Conservation (phyloP, 768 basidiomycete species). For the Ramaria sp. region DNA sequence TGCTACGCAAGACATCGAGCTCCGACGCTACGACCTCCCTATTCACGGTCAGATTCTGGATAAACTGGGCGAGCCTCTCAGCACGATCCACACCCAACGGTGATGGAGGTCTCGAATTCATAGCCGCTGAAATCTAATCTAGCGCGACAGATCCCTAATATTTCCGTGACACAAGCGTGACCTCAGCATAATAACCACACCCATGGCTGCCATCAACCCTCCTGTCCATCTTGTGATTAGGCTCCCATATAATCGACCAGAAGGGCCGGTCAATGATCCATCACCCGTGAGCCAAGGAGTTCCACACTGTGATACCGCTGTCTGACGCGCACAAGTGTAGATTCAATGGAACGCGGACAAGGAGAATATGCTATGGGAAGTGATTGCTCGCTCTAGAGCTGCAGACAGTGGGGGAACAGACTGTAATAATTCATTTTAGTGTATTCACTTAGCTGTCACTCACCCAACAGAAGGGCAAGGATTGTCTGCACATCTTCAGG, state of each 20-base stretch:
- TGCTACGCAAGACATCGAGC: slow-evolving; percentile 65
- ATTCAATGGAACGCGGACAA: slow-evolving; percentile 78
- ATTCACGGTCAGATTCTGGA: slow-evolving; percentile 17
- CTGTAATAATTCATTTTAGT: slow-evolving; percentile 36
- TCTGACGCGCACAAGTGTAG: slow-evolving; percentile 26
- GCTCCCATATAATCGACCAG: slow-evolving; percentile 69
- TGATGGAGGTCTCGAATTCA: slow-evolving; percentile 5
- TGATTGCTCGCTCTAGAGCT: slow-evolving; percentile 67
- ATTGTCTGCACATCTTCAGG: slow-evolving; percentile 66
- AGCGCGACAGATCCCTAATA: no score
- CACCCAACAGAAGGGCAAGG: slow-evolving; percentile 54
- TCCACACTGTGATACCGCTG: slow-evolving; percentile 6
- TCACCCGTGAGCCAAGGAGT: slow-evolving; percentile 40
- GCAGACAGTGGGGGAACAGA: slow-evolving; percentile 67
- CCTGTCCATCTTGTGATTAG: slow-evolving; percentile 65
- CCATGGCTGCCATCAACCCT: slow-evolving; percentile 11
- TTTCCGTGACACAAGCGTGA: background rate
- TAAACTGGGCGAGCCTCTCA: background rate
- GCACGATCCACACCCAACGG: background rate
- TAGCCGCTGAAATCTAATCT: no score
- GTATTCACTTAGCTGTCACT: background rate
- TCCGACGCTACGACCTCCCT: slow-evolving; percentile 36
- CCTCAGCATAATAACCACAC: background rate
- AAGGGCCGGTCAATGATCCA: slow-evolving; percentile 54
- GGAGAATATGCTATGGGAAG: slow-evolving; percentile 79